Conservation (phyloP, 2,329 filamentous ascomycete species). For the Didymella exigua region DNA sequence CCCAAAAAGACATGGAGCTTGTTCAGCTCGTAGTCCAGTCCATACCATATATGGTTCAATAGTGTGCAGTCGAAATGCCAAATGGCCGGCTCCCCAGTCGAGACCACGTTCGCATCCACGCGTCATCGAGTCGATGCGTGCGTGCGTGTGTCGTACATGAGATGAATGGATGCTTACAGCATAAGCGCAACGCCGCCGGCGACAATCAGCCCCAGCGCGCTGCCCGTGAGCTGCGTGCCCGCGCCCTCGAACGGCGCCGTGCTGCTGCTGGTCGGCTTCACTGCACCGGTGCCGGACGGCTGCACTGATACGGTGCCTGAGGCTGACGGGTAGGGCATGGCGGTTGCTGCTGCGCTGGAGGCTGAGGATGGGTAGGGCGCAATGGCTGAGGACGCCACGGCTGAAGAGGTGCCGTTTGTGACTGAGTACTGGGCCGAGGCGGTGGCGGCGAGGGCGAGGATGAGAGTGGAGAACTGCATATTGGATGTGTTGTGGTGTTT, state of each 20-base stretch:
- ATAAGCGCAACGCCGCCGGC: slow-evolving; percentile 43
- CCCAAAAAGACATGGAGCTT: background rate
- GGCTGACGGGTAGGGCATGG: slow-evolving; percentile 31
- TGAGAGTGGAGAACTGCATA: slow-evolving; percentile 43
- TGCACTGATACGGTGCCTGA: slow-evolving; percentile 25
- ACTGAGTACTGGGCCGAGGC: slow-evolving; percentile 32
- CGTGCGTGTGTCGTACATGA: no score
- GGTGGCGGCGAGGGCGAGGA: slow-evolving; percentile 37
- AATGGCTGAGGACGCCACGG: background rate
- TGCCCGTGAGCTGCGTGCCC: slow-evolving; percentile 33
- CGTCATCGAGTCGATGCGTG: no score
- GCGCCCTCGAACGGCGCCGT: slow-evolving; percentile 37
- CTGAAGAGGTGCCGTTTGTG: slow-evolving; percentile 31
- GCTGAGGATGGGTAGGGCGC: slow-evolving; percentile 4
- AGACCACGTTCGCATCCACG: no score
- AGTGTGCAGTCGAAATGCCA: slow-evolving; percentile 3
- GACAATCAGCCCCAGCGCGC: slow-evolving; percentile 35
- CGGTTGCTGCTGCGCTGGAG: background rate
- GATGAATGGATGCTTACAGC: slow-evolving; percentile 19
- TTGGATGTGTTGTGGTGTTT: slow-evolving; percentile 13
- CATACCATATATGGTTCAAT: background rate
- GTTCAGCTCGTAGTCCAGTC: background rate
- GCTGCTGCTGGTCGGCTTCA: slow-evolving; percentile 20
- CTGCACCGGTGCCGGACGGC: slow-evolving; percentile 19
- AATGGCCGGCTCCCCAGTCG: no score